phyloP scores from a whole-genome alignment of 2,329 filamentous ascomycete species.

The Aspergillus sp. region DNA sequence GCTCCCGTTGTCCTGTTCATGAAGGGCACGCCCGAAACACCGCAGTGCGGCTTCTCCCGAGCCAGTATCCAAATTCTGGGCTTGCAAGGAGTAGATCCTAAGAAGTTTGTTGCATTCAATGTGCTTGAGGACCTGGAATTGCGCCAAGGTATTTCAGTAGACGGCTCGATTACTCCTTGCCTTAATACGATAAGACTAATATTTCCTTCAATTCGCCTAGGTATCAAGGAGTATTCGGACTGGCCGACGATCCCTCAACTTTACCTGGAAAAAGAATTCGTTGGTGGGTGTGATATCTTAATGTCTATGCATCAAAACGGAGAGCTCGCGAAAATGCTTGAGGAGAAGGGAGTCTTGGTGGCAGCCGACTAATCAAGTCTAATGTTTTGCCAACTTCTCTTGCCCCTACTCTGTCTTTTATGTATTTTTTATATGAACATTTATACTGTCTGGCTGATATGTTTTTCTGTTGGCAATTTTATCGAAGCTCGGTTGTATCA shows the following conservation, averaged over 20 bases:
- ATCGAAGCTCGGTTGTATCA: too few species aligned
- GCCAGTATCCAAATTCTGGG: slow-evolving; percentile 93
- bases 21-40: slow-evolving; percentile 96
- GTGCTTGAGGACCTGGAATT: slow-evolving; percentile 88
- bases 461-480: background rate
- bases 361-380: slow-evolving; percentile 45
- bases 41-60: slow-evolving; percentile 94
- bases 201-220: slow-evolving; percentile 40
- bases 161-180: background rate
- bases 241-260: slow-evolving; percentile 98
- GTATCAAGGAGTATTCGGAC: slow-evolving; percentile 98
- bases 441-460: slow-evolving; percentile 2
- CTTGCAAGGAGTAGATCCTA: slow-evolving; percentile 88
- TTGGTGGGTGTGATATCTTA: slow-evolving; percentile 96
- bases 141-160: slow-evolving; percentile 59
- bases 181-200: too few species aligned
- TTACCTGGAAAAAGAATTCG: slow-evolving; percentile 91
- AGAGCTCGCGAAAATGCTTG: slow-evolving; percentile 82
- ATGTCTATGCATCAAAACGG: slow-evolving; percentile 97
- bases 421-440: slow-evolving; percentile 9
- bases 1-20: slow-evolving; percentile 97
- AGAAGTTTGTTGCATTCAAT: slow-evolving; percentile 97
- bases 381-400: background rate
- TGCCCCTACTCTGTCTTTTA: slow-evolving; percentile 9
- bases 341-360: slow-evolving; percentile 84